phyloP scores from a whole-genome alignment of 768 basidiomycete genomes.

The Favolaschia claudopus region DNA sequence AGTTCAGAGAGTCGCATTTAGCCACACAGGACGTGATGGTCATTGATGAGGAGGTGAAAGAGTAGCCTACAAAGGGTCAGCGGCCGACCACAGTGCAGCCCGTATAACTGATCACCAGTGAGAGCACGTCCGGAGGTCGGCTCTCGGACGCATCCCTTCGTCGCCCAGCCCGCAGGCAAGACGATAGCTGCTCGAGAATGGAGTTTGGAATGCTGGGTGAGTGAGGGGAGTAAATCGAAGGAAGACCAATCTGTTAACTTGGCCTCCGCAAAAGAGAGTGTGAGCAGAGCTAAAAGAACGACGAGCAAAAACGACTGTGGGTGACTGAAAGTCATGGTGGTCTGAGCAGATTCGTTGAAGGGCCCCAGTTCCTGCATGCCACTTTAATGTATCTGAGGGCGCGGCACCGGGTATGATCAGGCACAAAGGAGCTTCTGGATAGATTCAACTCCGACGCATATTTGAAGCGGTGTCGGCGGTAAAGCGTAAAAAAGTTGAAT shows the following conservation, averaged over 20 bases:
- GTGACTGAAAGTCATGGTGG: slow-evolving; percentile 1
- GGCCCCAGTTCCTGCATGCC: background rate
- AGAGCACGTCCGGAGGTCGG: slow-evolving; percentile 11
- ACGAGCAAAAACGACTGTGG: background rate
- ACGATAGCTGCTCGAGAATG: slow-evolving; percentile 4
- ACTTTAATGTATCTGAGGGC: too few species aligned
- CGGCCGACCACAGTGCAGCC: background rate
- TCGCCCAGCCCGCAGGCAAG: slow-evolving; percentile 9
- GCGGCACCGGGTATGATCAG: background rate
- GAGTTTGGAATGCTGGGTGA: background rate
- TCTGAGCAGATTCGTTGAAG: background rate
- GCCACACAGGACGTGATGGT: slow-evolving; percentile 21
- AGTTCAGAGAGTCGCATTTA: slow-evolving; percentile 12
- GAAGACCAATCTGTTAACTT: background rate
- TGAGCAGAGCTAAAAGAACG: slow-evolving; percentile 4
- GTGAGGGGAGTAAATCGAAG: background rate
- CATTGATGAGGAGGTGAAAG: slow-evolving; percentile 8
- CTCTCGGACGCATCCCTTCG: slow-evolving; percentile 17
- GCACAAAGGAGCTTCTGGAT: slow-evolving; percentile 14
- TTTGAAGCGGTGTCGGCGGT: too few species aligned
- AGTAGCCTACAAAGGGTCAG: slow-evolving; percentile 3
- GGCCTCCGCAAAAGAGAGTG: background rate
- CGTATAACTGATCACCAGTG: background rate
- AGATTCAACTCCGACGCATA: too few species aligned
- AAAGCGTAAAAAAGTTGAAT: background rate